Evolutionary conservation across 129 eudicot species (phyloP).

Genomic region (Flaveria sonorensis): DNA sequence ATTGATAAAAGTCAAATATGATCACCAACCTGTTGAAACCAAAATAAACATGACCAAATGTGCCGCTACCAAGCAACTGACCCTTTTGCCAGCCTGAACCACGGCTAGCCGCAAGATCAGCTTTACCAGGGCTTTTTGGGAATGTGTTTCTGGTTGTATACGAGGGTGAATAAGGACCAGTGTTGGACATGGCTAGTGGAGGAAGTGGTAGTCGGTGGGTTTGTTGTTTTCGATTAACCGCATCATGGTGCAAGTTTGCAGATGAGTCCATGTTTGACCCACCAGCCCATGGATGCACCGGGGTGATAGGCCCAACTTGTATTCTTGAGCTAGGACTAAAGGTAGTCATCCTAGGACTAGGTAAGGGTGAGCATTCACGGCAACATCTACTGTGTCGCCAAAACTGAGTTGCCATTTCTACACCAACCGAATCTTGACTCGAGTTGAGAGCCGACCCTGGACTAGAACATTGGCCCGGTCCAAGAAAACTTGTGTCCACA

Average conservation of each 20-base stretch:
- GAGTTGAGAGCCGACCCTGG: constrained; percentile 63
- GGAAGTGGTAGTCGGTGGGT: constrained; percentile 59
- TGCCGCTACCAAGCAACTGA: constrained; percentile 60
- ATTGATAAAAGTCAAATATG: background rate
- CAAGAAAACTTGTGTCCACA: constrained; percentile 38
- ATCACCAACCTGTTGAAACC: constrained; percentile 61
- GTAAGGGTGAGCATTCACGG: constrained; percentile 61
- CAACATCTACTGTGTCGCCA: constrained; percentile 58
- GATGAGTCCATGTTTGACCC: constrained; percentile 37
- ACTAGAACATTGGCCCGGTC: constrained; percentile 60
- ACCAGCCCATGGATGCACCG: constrained; percentile 50
- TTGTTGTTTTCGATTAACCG: constrained; percentile 39
- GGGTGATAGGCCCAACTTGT: constrained; percentile 59
- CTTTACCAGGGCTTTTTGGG: constrained; percentile 46
- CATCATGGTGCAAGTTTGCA: constrained; percentile 39
- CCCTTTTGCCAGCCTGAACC: constrained; percentile 73
- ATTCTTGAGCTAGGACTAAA: constrained; percentile 57
- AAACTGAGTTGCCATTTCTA: constrained; percentile 46
- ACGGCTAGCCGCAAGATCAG: constrained; percentile 40
- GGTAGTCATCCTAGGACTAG: constrained; percentile 64
- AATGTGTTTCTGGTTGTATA: constrained; percentile 42
- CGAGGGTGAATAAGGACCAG: constrained; percentile 50
- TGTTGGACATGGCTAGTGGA: constrained; percentile 37
- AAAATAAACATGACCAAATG: constrained; percentile 71
- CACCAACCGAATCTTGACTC: constrained; percentile 54